A percentile compares a stretch with the other conserved stretches of the same genome.
Conservation (phyloP, 805 yeast genomes). For the Ogataea pini region DNA sequence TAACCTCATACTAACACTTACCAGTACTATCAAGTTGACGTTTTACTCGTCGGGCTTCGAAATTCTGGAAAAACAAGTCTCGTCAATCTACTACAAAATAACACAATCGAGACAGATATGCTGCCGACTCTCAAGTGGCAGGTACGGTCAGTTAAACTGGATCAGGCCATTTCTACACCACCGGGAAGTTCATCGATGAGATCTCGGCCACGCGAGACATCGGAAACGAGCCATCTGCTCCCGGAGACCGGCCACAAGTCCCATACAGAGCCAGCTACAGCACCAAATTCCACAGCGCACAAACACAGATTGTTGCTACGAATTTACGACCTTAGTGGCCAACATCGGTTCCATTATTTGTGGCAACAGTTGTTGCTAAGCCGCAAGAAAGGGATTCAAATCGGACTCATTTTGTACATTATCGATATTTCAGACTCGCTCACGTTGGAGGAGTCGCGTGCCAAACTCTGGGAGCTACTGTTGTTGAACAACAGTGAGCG, state of each 20-base stretch:
- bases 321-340: constrained; percentile 36
- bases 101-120: constrained; percentile 16
- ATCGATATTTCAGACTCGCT: constrained; percentile 34
- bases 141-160: constrained; percentile 15
- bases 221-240: not conserved
- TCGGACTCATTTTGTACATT: constrained; percentile 28
- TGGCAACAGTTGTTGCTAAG: constrained; percentile 25
- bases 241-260: not conserved
- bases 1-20: constrained; percentile 7
- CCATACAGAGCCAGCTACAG: not conserved
- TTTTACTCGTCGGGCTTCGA: constrained; percentile 32
- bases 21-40: constrained; percentile 30
- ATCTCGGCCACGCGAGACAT: constrained; percentile 2
- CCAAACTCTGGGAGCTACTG: constrained; percentile 24
- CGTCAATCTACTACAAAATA: constrained; percentile 17
- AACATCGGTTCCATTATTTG: constrained; percentile 24
- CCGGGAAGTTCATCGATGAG: constrained; percentile 12
- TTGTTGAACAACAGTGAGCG: constrained; percentile 19
- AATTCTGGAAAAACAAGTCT: constrained; percentile 36
- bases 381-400: constrained; percentile 13
- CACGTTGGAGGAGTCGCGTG: constrained; percentile 26
- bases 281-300: not conserved
- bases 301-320: constrained; percentile 20
- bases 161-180: constrained; percentile 10
- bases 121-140: constrained; percentile 31